phyloP scores from a whole-genome alignment of 1,284 basidiomycete genomes.

The Cutaneotrichosporon spelunceum region DNA sequence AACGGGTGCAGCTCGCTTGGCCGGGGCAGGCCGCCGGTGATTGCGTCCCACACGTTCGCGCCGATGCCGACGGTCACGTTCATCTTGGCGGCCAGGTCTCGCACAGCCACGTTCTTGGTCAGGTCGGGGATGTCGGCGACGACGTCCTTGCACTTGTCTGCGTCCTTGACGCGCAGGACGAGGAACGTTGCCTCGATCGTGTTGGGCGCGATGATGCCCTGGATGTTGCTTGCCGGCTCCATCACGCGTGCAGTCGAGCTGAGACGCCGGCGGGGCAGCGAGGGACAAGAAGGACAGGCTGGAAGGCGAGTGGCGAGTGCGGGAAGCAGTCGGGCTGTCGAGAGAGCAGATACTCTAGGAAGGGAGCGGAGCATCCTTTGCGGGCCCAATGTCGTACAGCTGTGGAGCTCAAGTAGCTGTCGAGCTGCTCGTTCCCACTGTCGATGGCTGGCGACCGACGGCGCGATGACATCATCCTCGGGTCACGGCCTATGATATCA shows the following conservation, averaged over 20 bases:
- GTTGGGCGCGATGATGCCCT: slow-evolving; percentile 17
- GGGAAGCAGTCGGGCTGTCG: not conserved
- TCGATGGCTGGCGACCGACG: too few relatives aligned
- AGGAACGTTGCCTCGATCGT: slow-evolving; percentile 24
- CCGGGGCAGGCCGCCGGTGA: slow-evolving; percentile 11
- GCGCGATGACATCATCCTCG: not conserved
- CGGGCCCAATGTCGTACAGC: not conserved
- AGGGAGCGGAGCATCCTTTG: not conserved
- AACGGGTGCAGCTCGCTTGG: slow-evolving; percentile 20
- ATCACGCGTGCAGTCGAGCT: not conserved
- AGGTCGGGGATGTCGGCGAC: slow-evolving; percentile 8
- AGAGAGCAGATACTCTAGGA: not conserved
- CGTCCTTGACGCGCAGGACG: slow-evolving; percentile 29
- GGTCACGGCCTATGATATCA: not conserved
- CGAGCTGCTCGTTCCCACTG: not conserved
- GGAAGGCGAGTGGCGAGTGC: not conserved
- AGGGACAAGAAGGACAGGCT: not conserved
- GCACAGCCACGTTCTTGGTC: slow-evolving; percentile 20
- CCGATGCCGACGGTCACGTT: slow-evolving; percentile 23
- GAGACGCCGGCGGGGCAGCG: not conserved
- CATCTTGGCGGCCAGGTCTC: slow-evolving; percentile 11
- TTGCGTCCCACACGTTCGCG: slow-evolving; percentile 15
- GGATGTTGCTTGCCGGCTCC: not conserved
- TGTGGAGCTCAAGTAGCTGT: not conserved
- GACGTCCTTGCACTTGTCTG: slow-evolving; percentile 2